Base-by-base conservation (phyloP, 306 rosid genomes). In the Sicyos edulis region DNA sequence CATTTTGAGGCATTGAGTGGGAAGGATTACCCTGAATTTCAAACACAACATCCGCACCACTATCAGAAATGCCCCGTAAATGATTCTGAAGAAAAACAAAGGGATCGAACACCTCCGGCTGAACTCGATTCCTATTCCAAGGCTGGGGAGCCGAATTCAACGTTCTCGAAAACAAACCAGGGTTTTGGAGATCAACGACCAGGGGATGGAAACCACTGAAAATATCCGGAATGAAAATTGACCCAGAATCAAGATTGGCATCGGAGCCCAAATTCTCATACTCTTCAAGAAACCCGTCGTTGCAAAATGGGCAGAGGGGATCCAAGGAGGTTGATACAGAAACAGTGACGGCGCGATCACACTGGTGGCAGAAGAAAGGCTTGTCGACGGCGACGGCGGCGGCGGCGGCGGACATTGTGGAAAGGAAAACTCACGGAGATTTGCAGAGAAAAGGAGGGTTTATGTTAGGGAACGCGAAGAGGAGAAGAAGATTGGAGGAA, bases 1-100 rank as follows among this genome's bases (percentile, higher is more conserved):
- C 82, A 66, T 86, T 92, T 19, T 51, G 74, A 15, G 76, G 76
- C 32, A 73, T 56, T 1, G 55, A 44, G 20, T 45, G 68, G 40
- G 57, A 45, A n/a, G 76, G 44, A 45, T 73, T 56, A 4, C 67
- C 42, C 26, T 47, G 76, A 17, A 73, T 24, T 40, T 55, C 76
- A 44, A 73, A 55, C 14, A 54, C 76, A 58, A 73, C 67, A 58
- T 55, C 67, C 10, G 55, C 76, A 16, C 76, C 76, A 45, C 76
- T 59, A 13, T 40, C 65, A 51, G 47, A 56, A 42, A 73, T 21
- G 8, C 69, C 55, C 21, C 55, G 76, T 19, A 73, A 10, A 73
- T 73, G 68, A 57, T 73, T 73, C 76, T 73, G 76, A 11, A 73
- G 56, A 20, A 73, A 73, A 15, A 37, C 55, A 55, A 37, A 58